Evolutionary conservation across 768 basidiomycete genomes (phyloP), one percentile per base, ranked within the genome.

Genomic region (Brasilioporus rufonigricans): DNA sequence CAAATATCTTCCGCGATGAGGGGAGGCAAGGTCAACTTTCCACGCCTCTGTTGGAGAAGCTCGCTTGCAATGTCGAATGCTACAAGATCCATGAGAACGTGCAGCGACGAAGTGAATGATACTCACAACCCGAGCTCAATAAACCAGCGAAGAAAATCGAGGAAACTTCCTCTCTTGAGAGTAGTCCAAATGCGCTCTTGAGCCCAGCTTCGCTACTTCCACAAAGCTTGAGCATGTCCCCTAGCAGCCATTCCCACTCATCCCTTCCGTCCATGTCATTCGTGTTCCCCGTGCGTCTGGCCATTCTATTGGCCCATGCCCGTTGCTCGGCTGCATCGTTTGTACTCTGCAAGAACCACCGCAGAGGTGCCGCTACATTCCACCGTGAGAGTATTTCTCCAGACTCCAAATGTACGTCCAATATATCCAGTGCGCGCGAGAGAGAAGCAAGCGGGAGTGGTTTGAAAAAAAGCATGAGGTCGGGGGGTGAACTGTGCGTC

Each of bases 331-430:
- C 69, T 21, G 69, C 73, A 65, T 92, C 78, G 18, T 78, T 70
- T 51, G 82, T 77, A 57, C 91, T 91, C 62, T 87, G 89, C 19
- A 98, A 74, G 71, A 98, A 91, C 90, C 93, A 98, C n/a, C 85
- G 80, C 41, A 98, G 73, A 2, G 91, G 86, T 2, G 87, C 87
- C 23, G 89, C 81, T 2, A 89, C 89, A 62, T 80, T 81, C 94
- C 95, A 99, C 27, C 92, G 80, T 3, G 90, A 81, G 18, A 99
- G 75, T 41, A 93, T 91, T 71, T 98, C 96, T 21, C 92, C 95
- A 0, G 90, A 89, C 65, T 97, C 92, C 13, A 99, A 80, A 69
- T 98, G 96, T 2, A 96, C 83, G 71, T 98, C 96, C 48, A 98
- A 80, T 48, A 93, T 84, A 67, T 99, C 96, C 38, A 99, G 81